Percentiles rank a stretch among this genome's conserved stretches.
phyloP scores from a whole-genome alignment of 78 protist species.

The Blattamonas nauphoetae region DNA sequence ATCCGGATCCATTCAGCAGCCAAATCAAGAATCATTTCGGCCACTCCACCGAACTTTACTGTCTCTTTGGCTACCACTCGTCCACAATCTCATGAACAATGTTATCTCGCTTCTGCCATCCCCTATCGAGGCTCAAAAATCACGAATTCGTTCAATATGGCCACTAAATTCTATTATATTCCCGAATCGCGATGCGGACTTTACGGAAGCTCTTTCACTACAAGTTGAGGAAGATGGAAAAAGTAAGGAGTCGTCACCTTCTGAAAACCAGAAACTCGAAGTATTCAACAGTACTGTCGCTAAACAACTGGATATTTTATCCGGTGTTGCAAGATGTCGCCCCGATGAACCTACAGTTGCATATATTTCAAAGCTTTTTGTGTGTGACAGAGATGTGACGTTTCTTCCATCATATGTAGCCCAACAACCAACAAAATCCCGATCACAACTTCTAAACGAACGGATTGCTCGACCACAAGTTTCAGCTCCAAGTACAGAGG shows the following conservation, averaged over 20 bases:
- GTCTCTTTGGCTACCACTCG: constrained; percentile 74
- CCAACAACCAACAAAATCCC: too few relatives aligned
- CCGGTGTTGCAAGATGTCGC: neutral
- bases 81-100: constrained; percentile 37
- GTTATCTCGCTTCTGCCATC: constrained; percentile 49
- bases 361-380: constrained; percentile 5
- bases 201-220: neutral
- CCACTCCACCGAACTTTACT: constrained; percentile 41
- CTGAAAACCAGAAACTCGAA: neutral
- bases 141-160: constrained; percentile 36
- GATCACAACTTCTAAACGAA: too few relatives aligned
- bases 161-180: too few relatives aligned
- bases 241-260: neutral
- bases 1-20: too few relatives aligned
- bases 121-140: constrained; percentile 60
- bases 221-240: neutral
- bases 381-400: neutral
- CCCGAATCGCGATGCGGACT: too few relatives aligned
- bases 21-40: too few relatives aligned
- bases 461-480: neutral
- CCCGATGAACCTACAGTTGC: neutral
- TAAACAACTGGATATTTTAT: neutral
- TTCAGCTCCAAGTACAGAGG: neutral
- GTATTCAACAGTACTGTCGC: neutral
- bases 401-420: too few relatives aligned